Evolutionary conservation across 2,329 filamentous ascomycete species (phyloP).

Genomic region (Aspergillus costaricaensis): DNA sequence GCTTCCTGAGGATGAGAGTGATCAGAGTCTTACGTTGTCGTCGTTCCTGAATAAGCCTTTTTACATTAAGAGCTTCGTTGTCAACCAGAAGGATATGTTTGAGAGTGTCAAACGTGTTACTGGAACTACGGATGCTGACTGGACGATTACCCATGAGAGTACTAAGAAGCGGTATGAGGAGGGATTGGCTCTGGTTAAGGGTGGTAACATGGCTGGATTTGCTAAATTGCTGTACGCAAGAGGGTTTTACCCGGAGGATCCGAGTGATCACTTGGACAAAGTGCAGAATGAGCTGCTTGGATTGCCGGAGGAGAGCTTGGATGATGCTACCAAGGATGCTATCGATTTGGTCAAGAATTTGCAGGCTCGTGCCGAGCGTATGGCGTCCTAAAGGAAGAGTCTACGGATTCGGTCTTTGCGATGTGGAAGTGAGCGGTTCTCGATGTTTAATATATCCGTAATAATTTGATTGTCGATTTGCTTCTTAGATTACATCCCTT

Average conservation of each 20-base stretch:
- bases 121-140: constrained; percentile 60
- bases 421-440: too few species aligned
- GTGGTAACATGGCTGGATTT: constrained; percentile 50
- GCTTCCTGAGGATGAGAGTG: constrained; percentile 42
- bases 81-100: constrained; percentile 67
- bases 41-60: constrained; percentile 53
- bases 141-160: constrained; percentile 57
- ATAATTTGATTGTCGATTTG: too few species aligned
- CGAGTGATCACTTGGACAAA: constrained; percentile 47
- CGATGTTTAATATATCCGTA: too few species aligned
- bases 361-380: constrained; percentile 29
- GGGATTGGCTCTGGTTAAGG: constrained; percentile 49
- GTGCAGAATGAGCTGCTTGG: constrained; percentile 58
- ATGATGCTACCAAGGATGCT: constrained; percentile 56
- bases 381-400: constrained; percentile 23
- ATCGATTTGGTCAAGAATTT: constrained; percentile 48
- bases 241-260: constrained; percentile 51
- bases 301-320: constrained; percentile 60
- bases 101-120: constrained; percentile 61
- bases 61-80: constrained; percentile 58
- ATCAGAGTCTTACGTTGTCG: constrained; percentile 42
- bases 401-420: too few species aligned
- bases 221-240: constrained; percentile 57
- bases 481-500: too few species aligned
- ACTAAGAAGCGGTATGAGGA: constrained; percentile 52